Base-by-base conservation (phyloP, 2,329 filamentous ascomycete genomes). In the Ilyonectria sp. region DNA sequence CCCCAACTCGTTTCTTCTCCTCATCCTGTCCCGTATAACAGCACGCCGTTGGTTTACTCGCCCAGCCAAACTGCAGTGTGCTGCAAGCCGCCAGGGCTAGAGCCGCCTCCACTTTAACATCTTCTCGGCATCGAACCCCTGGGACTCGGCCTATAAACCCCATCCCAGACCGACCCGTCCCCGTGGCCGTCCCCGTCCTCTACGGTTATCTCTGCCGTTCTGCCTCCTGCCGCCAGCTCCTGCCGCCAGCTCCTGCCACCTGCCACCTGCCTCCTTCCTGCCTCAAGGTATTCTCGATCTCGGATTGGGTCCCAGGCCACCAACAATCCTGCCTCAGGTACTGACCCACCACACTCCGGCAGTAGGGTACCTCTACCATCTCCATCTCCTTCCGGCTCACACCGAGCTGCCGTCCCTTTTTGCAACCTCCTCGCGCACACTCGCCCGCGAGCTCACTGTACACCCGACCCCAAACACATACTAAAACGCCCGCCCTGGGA, bases 121-220 rank as follows among this genome's bases (percentile, higher is more conserved):
- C 55, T 35, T 65, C 43, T 57, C 63, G 29, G 63, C 52, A 65
- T 58, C 57, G 44, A 61, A 65, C 57, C 63, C 63, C 57, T 60
- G 63, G 52, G 40, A 57, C 50, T 61, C 58, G 44, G 40, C 57
- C 63, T 65, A 60, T 65, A 65, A 65, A 60, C 63, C 63, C 63
- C 50, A 61, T 56, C 19, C n/a, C 57, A 65, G 60, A 65, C 59
- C 56, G 31, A 44, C 55, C 35, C 37, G 33, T 46, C 13, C 49
- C 49, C 26, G 40, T 46, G 54, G 17, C 50, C 49, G 53, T 55
- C 43, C 10, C 31, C 50, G 50, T 53, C 29, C 17, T 53, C 31
- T 35, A 33, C 44, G 40, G 52, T 19, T 50, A 59, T 49, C 56
- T 23, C 52, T 56, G 29, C 52, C 52, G 58, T 31, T 23, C 50